phyloP scores from a whole-genome alignment of 148 eudicot species.

The Rhododendron ferrugineum region DNA sequence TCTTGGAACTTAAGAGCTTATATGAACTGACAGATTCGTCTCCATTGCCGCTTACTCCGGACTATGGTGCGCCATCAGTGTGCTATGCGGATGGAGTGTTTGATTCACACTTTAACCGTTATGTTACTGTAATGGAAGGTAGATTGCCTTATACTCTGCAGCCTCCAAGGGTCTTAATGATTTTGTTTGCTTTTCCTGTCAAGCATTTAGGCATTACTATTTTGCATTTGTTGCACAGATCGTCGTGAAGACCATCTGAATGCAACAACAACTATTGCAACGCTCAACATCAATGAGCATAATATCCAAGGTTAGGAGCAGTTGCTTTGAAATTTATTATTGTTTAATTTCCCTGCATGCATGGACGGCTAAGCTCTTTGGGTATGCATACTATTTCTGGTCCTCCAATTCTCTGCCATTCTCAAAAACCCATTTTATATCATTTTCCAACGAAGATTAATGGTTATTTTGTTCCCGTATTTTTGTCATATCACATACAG shows the following conservation, averaged over 20 bases:
- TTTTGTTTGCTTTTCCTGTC: not conserved
- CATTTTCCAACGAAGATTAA: not conserved
- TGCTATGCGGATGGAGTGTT: slow-evolving; percentile 77
- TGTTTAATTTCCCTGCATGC: not conserved
- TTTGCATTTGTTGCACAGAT: slow-evolving; percentile 32
- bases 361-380: not conserved
- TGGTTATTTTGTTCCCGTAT: not conserved
- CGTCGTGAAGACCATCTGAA: slow-evolving; percentile 54
- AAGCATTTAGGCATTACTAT: not conserved
- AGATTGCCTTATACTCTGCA: not conserved
- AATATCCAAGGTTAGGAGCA: slow-evolving; percentile 43
- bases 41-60: slow-evolving; percentile 66
- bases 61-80: slow-evolving; percentile 60
- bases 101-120: slow-evolving; percentile 54
- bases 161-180: not conserved
- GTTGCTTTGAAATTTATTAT: not conserved
- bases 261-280: slow-evolving; percentile 59
- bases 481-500: slow-evolving; percentile 32
- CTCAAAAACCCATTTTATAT: not conserved
- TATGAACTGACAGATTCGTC: slow-evolving; percentile 32
- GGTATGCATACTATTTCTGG: not conserved
- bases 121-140: slow-evolving; percentile 77
- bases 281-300: slow-evolving; percentile 33
- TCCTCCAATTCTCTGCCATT: not conserved
- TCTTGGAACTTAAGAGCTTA: not conserved